phyloP scores from a whole-genome alignment of 768 basidiomycete species.

The Lactarius tabidus region DNA sequence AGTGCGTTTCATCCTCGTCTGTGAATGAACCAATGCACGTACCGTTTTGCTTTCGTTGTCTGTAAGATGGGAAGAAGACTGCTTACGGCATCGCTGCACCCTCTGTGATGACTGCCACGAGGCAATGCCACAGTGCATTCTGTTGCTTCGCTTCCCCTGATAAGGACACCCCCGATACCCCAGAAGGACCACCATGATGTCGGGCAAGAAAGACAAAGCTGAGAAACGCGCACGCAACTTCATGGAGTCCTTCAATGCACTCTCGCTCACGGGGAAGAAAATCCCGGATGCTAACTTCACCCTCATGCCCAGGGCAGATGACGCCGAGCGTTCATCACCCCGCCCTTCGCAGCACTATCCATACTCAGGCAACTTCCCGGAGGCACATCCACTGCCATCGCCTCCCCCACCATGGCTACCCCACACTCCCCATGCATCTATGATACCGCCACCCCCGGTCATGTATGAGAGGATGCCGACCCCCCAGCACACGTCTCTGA shows the following conservation, averaged over 20 bases:
- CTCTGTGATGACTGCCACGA: constrained; percentile 1
- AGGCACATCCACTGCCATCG: constrained; percentile 5
- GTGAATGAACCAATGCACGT: background rate
- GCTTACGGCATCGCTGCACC: background rate
- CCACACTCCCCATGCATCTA: constrained; percentile 25
- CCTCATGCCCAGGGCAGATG: background rate
- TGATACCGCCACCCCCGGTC: constrained; percentile 30
- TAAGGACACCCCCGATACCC: constrained; percentile 1
- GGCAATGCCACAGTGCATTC: background rate
- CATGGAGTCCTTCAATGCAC: constrained; percentile 33
- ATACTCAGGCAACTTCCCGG: background rate
- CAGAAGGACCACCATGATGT: constrained; percentile 9
- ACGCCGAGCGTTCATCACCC: background rate
- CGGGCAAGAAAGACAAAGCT: constrained; percentile 6
- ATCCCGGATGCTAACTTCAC: background rate
- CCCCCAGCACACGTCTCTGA: constrained; percentile 36
- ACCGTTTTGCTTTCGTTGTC: constrained; percentile 6
- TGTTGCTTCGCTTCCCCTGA: background rate
- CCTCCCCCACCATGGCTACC: background rate
- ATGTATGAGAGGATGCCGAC: constrained; percentile 35
- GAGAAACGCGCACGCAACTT: constrained; percentile 29
- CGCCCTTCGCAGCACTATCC: background rate
- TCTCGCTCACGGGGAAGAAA: constrained; percentile 31
- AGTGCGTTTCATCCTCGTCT: constrained; percentile 55
- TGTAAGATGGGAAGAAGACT: background rate